Conservation (phyloP, 768 basidiomycete species). For the Hygrocybe punicea region DNA sequence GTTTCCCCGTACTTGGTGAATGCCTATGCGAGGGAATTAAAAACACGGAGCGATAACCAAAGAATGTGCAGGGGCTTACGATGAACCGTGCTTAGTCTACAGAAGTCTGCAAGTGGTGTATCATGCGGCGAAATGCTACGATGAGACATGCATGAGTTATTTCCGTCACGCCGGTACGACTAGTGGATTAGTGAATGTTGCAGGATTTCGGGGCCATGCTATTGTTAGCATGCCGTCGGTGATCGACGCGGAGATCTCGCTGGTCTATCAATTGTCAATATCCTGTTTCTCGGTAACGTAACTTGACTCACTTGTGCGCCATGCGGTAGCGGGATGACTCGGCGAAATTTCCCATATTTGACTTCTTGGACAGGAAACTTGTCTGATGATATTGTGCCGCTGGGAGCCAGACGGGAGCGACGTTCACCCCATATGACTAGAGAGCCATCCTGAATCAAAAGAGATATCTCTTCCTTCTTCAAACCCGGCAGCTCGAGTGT, state of each 20-base stretch:
- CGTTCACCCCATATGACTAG: slow-evolving; percentile 15
- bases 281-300: not conserved
- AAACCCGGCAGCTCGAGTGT: slow-evolving; percentile 14
- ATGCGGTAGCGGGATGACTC: slow-evolving; percentile 11
- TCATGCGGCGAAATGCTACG: not conserved
- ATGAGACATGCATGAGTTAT: not conserved
- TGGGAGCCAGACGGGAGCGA: not conserved
- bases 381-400: not conserved
- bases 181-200: not conserved
- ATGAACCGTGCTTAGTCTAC: no score
- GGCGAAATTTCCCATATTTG: slow-evolving; percentile 17
- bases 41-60: no score
- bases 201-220: slow-evolving; percentile 12
- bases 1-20: no score
- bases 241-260: slow-evolving; percentile 13
- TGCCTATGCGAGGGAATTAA: no score
- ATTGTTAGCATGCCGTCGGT: slow-evolving; percentile 15
- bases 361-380: slow-evolving; percentile 11
- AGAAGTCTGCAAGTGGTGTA: not conserved
- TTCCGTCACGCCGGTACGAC: not conserved
- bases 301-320: slow-evolving; percentile 9
- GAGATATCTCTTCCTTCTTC: slow-evolving; percentile 15
- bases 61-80: no score
- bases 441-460: slow-evolving; percentile 10
- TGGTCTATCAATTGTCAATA: not conserved